Evolutionary conservation across 2,329 filamentous ascomycete genomes (phyloP).

Genomic region (Talaromyces sp.): DNA sequence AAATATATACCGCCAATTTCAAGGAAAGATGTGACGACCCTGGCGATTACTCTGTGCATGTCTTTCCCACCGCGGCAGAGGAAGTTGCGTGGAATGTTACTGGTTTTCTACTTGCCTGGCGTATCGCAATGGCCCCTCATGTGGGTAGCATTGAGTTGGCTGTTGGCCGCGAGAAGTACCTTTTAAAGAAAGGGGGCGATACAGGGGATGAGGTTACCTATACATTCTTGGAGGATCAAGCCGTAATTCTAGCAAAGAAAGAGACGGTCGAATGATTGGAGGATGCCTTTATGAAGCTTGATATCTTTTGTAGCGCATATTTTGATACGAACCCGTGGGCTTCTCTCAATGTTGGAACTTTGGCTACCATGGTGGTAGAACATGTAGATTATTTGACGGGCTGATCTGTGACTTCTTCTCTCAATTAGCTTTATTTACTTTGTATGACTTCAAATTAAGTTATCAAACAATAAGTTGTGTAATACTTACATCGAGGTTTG

Average conservation of each 20-base stretch:
- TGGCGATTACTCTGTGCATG: slow-evolving; percentile 12
- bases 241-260: neutral
- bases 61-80: slow-evolving; percentile 20
- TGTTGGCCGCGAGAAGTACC: neutral
- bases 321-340: too few relatives aligned
- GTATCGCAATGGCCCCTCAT: slow-evolving; percentile 23
- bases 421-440: too few relatives aligned
- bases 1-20: slow-evolving; percentile 21
- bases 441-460: too few relatives aligned
- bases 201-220: neutral
- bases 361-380: too few relatives aligned
- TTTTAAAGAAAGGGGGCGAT: neutral
- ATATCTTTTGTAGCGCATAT: too few relatives aligned
- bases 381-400: too few relatives aligned
- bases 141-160: slow-evolving; percentile 11
- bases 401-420: too few relatives aligned
- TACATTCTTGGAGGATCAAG: neutral
- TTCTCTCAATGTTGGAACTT: too few relatives aligned
- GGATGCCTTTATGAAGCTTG: too few relatives aligned
- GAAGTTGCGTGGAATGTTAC: slow-evolving; percentile 26
- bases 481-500: too few relatives aligned
- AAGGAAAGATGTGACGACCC: slow-evolving; percentile 18
- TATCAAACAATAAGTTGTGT: too few relatives aligned
- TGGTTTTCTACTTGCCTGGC: slow-evolving; percentile 27
- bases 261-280: too few relatives aligned